Evolutionary conservation across 108 stramenopile genomes (phyloP).

Genomic region (Pseudonitzschia multiseries): DNA sequence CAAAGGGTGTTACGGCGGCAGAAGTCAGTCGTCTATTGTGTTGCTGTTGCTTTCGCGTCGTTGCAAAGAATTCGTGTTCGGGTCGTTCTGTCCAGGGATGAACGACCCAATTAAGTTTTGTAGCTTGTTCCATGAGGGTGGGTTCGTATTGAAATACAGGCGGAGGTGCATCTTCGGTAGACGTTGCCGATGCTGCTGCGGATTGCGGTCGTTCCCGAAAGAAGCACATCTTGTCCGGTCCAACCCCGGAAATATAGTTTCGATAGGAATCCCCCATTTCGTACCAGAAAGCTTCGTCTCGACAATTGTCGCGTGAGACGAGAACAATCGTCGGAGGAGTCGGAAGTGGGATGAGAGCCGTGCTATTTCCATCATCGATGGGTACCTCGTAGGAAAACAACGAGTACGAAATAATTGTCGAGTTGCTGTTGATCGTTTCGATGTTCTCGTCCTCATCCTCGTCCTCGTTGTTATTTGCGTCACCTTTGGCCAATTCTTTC

Average conservation of each 20-base stretch:
- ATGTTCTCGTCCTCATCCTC: neutral
- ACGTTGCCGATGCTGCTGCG: neutral
- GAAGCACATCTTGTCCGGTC: slow-evolving; percentile 12
- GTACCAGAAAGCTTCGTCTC: slow-evolving; percentile 6
- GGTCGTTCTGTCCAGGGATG: slow-evolving; percentile 22
- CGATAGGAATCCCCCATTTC: slow-evolving; percentile 9
- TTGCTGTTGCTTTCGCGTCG: neutral
- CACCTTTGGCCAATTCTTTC: slow-evolving; percentile 3
- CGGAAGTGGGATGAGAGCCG: neutral
- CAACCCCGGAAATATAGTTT: neutral
- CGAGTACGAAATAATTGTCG: neutral
- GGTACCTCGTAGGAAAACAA: neutral
- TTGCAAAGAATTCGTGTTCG: slow-evolving; percentile 6
- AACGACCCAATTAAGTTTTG: slow-evolving; percentile 13
- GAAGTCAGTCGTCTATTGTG: neutral
- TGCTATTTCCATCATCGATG: neutral
- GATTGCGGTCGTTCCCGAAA: neutral
- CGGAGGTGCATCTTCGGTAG: neutral
- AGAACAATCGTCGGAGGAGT: slow-evolving; percentile 8
- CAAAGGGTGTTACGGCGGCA: neutral
- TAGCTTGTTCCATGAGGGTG: slow-evolving; percentile 10
- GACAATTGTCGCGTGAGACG: slow-evolving; percentile 4
- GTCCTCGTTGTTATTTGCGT: neutral
- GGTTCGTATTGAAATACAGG: slow-evolving; percentile 10
- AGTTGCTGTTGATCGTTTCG: neutral